These are phyloP conservation scores for Spathaspora passalidarum DNA, from an alignment of 805 yeast genomes.

Conservation along the genomic window DNA sequence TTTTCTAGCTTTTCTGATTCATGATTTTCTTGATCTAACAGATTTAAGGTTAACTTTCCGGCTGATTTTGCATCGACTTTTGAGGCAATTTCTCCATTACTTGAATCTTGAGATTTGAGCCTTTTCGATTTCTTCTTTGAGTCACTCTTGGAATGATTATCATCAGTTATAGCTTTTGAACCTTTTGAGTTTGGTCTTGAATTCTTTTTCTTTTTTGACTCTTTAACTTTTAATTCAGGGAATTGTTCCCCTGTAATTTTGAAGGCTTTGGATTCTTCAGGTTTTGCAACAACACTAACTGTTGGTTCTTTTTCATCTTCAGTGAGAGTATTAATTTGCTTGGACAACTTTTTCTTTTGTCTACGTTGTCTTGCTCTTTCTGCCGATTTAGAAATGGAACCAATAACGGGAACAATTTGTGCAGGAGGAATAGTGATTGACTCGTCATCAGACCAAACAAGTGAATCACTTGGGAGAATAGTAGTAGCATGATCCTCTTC, in stretches of 20 bases:
- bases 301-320: neutral
- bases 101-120: neutral
- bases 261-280: neutral
- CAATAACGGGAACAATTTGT: neutral
- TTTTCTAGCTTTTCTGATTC: conserved; percentile 1
- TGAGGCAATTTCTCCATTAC: neutral
- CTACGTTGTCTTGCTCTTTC: neutral
- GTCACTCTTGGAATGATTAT: neutral
- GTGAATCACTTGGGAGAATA: neutral
- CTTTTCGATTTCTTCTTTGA: neutral
- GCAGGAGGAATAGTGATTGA: neutral
- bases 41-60: neutral
- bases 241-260: neutral
- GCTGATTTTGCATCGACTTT: neutral
- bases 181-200: neutral
- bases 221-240: neutral
- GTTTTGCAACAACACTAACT: neutral
- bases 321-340: neutral
- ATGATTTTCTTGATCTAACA: neutral
- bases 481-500: neutral
- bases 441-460: neutral
- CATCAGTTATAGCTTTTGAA: neutral
- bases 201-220: conserved; percentile 1
- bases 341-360: neutral
- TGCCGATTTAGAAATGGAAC: neutral